A percentile compares a stretch with the other conserved stretches of the same genome.
These are phyloP conservation scores for Paraglomus occultum DNA, from an alignment of 192 early-diverging fungal species.

Conservation along the genomic window DNA sequence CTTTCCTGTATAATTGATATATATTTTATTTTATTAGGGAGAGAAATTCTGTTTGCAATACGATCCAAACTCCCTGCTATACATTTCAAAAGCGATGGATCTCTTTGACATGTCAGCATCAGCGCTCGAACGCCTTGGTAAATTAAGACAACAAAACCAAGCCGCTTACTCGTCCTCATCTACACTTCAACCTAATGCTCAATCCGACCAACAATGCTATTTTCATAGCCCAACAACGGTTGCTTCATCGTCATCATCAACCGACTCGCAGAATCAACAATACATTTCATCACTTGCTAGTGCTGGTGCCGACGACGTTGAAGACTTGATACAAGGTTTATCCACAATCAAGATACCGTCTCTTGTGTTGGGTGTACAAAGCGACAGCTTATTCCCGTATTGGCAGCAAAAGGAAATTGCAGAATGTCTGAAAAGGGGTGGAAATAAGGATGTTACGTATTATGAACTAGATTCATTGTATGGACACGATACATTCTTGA, in stretches of 20 bases:
- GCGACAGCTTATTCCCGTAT: slow-evolving; percentile 92
- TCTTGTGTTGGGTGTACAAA: slow-evolving; percentile 90
- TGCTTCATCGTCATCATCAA: background rate
- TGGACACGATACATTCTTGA: slow-evolving; percentile 96
- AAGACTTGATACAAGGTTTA: slow-evolving; percentile 74
- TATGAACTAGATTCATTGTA: slow-evolving; percentile 97
- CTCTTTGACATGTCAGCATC: slow-evolving; percentile 91
- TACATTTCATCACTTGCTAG: slow-evolving; percentile 20
- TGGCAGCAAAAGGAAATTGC: slow-evolving; percentile 98
- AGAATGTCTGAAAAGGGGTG: slow-evolving; percentile 74
- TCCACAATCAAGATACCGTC: slow-evolving; percentile 70
- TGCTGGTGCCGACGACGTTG: slow-evolving; percentile 19
- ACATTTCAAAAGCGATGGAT: slow-evolving; percentile 97
- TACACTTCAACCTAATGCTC: slow-evolving; percentile 17
- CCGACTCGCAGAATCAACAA: background rate
- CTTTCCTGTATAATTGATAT: background rate
- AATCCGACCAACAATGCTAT: slow-evolving; percentile 4
- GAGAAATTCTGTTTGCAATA: slow-evolving; percentile 91
- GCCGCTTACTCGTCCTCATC: no score
- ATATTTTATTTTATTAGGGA: slow-evolving; percentile 52
- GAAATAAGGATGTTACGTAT: slow-evolving; percentile 90
- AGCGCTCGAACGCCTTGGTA: slow-evolving; percentile 37
- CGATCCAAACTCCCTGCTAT: slow-evolving; percentile 91
- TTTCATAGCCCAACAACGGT: slow-evolving; percentile 25
- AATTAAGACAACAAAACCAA: slow-evolving; percentile 43